Conservation (phyloP, 75 land plant species). For the Picea sitchensis region DNA sequence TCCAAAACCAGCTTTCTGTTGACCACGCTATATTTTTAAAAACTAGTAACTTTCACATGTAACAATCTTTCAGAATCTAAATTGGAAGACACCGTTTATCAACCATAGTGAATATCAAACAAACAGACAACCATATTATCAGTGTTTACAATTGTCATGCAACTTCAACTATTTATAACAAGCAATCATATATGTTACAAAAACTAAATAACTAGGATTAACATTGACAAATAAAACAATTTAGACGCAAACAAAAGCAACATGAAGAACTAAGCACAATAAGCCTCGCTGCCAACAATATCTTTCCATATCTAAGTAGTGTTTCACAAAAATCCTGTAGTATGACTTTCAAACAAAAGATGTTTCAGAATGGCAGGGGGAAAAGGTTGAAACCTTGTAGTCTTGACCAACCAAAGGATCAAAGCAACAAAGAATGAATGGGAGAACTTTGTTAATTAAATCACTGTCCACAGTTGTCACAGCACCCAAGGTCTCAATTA, state of each 20-base stretch:
- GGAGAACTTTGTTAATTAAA: slow-evolving; percentile 52
- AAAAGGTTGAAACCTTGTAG: slow-evolving; percentile 46
- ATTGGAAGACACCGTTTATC: background rate
- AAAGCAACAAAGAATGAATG: slow-evolving; percentile 57
- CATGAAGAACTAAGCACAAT: background rate
- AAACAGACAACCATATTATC: background rate
- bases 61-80: background rate
- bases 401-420: slow-evolving; percentile 31
- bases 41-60: background rate
- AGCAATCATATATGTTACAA: no score
- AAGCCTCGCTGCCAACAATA: background rate
- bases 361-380: background rate
- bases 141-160: background rate
- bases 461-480: slow-evolving; percentile 39
- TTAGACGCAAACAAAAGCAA: background rate
- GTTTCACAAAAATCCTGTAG: background rate
- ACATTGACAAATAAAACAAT: background rate
- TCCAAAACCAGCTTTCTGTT: background rate
- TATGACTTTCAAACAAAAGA: background rate
- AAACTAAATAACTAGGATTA: background rate
- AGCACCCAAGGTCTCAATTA: slow-evolving; percentile 66
- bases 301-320: background rate
- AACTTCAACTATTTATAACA: background rate
- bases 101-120: background rate
- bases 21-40: background rate